Conservation (phyloP, 2,329 filamentous ascomycete genomes). For the Colletotrichum truncatum region DNA sequence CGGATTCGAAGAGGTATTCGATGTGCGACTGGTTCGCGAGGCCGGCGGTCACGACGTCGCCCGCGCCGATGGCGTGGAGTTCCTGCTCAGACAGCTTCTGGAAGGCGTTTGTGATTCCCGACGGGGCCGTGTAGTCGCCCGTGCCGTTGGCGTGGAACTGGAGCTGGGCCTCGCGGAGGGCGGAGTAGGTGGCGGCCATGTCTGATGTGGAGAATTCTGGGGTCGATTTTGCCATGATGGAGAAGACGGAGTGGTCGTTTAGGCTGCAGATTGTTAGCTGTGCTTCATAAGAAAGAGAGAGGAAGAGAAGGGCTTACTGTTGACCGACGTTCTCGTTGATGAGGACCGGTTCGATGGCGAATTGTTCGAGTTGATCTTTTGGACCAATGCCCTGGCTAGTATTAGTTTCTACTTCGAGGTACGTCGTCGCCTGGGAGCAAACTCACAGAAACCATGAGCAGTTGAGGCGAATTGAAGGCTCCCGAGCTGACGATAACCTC, state of each 20-base stretch:
- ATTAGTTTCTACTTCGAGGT: not conserved
- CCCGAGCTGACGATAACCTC: conserved; percentile 29
- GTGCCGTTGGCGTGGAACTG: conserved; percentile 35
- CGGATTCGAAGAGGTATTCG: conserved; percentile 38
- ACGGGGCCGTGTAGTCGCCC: conserved; percentile 35
- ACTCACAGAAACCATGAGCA: conserved; percentile 32
- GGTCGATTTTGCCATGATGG: conserved; percentile 36
- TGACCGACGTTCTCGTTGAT: conserved; percentile 37
- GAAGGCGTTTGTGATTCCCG: conserved; percentile 37
- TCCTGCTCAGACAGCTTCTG: conserved; percentile 33
- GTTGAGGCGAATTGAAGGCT: conserved; percentile 30
- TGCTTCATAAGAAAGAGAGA: not conserved
- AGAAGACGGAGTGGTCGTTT: conserved; percentile 39
- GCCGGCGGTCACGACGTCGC: conserved; percentile 30
- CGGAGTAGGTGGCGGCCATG: conserved; percentile 31
- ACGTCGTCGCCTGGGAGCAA: not conserved
- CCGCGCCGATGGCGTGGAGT: conserved; percentile 33
- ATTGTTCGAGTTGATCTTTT: conserved; percentile 30
- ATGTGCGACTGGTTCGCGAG: conserved; percentile 38
- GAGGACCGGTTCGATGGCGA: conserved; percentile 33
- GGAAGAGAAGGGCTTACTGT: conserved; percentile 26
- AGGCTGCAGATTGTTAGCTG: conserved; percentile 26
- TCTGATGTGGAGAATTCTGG: conserved; percentile 36
- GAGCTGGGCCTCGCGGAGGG: conserved; percentile 32
- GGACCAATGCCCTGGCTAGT: conserved; percentile 32